Evolutionary conservation across 768 basidiomycete genomes (phyloP).

Genomic region (Heimioporus sp.): DNA sequence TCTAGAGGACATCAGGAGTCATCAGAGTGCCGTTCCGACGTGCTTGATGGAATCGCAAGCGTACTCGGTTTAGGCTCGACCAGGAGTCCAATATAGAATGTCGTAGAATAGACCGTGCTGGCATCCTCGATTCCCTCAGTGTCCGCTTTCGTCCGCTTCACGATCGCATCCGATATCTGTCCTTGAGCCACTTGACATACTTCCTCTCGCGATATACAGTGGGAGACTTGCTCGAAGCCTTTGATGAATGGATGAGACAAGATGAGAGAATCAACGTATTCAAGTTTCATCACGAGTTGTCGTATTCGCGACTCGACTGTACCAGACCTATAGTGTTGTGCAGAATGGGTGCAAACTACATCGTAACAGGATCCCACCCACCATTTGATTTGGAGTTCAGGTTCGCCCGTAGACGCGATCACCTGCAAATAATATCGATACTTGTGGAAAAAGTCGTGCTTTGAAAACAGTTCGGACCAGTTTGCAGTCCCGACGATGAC

Average conservation of each 20-base stretch:
- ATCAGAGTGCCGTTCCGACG: constrained; percentile 17
- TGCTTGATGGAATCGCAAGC: constrained; percentile 27
- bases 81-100: constrained; percentile 93
- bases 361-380: constrained; percentile 34
- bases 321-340: constrained; percentile 58
- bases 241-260: constrained; percentile 95
- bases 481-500: constrained; percentile 79
- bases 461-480: constrained; percentile 94
- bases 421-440: constrained; percentile 97
- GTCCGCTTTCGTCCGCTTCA: constrained; percentile 74
- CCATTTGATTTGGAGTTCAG: constrained; percentile 94
- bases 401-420: constrained; percentile 81
- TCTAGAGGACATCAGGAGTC: constrained; percentile 16
- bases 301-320: constrained; percentile 98
- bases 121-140: constrained; percentile 73
- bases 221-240: constrained; percentile 84
- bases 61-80: constrained; percentile 90
- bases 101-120: constrained; percentile 88
- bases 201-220: constrained; percentile 86
- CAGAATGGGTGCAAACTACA: constrained; percentile 8
- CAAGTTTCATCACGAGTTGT: constrained; percentile 96
- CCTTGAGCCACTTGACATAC: constrained; percentile 87
- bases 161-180: constrained; percentile 71
- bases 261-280: constrained; percentile 88
- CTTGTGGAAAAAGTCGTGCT: constrained; percentile 96